Conservation (phyloP, 352 stramenopile species). For the Phytopythium ostracodes region DNA sequence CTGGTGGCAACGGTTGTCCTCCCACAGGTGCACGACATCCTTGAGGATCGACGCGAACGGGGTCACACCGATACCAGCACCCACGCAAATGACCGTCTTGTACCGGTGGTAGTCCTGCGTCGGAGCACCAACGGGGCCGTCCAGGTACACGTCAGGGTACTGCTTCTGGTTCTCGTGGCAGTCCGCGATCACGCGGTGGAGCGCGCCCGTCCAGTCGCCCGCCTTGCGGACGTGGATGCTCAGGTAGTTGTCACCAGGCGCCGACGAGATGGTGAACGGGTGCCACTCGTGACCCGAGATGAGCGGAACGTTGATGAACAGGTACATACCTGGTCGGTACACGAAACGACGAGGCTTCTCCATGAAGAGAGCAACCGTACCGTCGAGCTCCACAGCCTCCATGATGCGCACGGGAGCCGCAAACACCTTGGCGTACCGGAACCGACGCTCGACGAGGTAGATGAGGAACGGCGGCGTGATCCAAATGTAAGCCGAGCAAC, state of each 20-base stretch:
- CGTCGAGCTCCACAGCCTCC: constrained; percentile 59
- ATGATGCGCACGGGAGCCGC: constrained; percentile 57
- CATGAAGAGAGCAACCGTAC: constrained; percentile 71
- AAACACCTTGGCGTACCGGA: constrained; percentile 72
- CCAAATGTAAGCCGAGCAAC: constrained; percentile 57
- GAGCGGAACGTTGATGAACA: constrained; percentile 83
- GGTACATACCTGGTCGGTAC: constrained; percentile 82
- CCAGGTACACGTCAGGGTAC: constrained; percentile 70
- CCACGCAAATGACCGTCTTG: constrained; percentile 72
- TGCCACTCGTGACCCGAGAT: constrained; percentile 88
- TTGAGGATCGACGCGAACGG: constrained; percentile 82
- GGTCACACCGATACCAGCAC: constrained; percentile 76
- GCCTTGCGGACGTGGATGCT: constrained; percentile 75
- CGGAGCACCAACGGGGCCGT: constrained; percentile 68
- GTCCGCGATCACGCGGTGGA: constrained; percentile 54
- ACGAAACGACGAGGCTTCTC: constrained; percentile 71
- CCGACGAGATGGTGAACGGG: constrained; percentile 89
- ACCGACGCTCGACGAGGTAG: constrained; percentile 70
- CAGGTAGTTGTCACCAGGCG: constrained; percentile 77
- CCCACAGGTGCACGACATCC: constrained; percentile 68
- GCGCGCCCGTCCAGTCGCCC: constrained; percentile 68
- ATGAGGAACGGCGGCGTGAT: constrained; percentile 58
- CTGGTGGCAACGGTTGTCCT: constrained; percentile 70
- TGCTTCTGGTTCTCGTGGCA: constrained; percentile 58
- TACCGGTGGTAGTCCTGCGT: constrained; percentile 77